Evolutionary conservation across 148 eudicot genomes (phyloP), one percentile per base, ranked within the genome.

Genomic region (Fagopyrum esculentum): DNA sequence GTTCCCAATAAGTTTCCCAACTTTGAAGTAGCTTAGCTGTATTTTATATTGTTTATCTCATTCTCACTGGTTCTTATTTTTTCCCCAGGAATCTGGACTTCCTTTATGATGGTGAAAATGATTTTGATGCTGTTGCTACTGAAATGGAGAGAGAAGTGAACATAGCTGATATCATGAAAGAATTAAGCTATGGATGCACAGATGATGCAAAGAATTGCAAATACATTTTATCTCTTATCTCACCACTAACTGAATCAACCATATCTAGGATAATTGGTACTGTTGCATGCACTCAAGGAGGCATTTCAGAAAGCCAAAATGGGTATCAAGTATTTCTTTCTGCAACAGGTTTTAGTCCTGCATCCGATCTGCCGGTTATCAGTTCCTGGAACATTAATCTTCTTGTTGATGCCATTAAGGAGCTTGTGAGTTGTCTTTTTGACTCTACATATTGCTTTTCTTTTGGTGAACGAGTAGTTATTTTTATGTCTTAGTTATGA

Each of bases 151-250:
- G 81, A 81, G 96, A 91, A 77, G 86, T 87, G 82, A 85, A 88
- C 80, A 85, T 91, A 89, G 90, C 90, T 40, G 97, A 91, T 76
- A 79, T 91, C 72, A 85, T 94, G 85, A 88, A 86, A 63, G 98
- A 91, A 84, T 77, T 94, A 75, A 95, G 98, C 56, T 94, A 88
- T 80, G 95, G 97, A 59, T 94, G 95, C 85, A 89, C 98, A 15
- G 76, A 70, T 69, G 83, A 82, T 83, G 85, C 90, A 45, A 69
- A 90, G 45, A 88, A 86, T 75, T 94, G 98, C 97, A 91, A 86
- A 77, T 92, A 94, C 29, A 79, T 88, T 69, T 50, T 94, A 77
- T 88, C 93, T 69, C 88, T 83, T 26, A 88, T 88, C 78, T 85
- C 74, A 74, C 97, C 97, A 6, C 86, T 94, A 61, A 86, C 88